Evolutionary conservation across 2,329 filamentous ascomycete genomes (phyloP).

Genomic region (Colletotrichum abscissum): DNA sequence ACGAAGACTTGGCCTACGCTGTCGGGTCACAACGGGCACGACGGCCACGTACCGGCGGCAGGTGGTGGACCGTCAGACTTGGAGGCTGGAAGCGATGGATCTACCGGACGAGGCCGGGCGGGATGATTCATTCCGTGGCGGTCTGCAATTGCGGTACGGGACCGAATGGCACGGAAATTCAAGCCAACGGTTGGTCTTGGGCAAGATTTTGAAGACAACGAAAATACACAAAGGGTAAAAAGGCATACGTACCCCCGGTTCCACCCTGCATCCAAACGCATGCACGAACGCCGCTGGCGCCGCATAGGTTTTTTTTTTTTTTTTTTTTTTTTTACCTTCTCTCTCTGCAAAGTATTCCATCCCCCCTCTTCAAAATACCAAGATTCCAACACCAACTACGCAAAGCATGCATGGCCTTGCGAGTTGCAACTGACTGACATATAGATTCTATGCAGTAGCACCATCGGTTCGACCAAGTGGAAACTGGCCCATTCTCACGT

Average conservation of each 20-base stretch:
- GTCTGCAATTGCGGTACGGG: constrained; percentile 19
- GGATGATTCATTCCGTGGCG: constrained; percentile 23
- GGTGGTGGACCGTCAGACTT: constrained; percentile 14
- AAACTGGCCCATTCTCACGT: neutral
- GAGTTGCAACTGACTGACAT: constrained; percentile 2
- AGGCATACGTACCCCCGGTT: constrained; percentile 35
- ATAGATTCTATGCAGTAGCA: constrained; percentile 9
- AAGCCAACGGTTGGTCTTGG: constrained; percentile 26
- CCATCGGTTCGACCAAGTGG: constrained; percentile 3
- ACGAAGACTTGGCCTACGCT: neutral
- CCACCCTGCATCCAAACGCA: constrained; percentile 28
- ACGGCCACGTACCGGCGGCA: neutral
- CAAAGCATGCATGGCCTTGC: constrained; percentile 10
- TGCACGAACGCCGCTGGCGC: constrained; percentile 31
- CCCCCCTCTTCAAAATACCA: no score
- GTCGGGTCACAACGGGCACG: no score
- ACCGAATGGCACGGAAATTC: constrained; percentile 11
- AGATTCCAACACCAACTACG: neutral
- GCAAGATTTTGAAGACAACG: constrained; percentile 23
- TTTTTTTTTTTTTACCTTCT: neutral
- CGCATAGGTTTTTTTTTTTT: neutral
- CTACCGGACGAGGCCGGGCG: constrained; percentile 29
- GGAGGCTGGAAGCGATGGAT: constrained; percentile 19
- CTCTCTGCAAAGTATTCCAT: neutral
- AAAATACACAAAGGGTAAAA: constrained; percentile 33